Evolutionary conservation across 2,329 filamentous ascomycete genomes (phyloP).

Genomic region (Albifimbria verrucaria): DNA sequence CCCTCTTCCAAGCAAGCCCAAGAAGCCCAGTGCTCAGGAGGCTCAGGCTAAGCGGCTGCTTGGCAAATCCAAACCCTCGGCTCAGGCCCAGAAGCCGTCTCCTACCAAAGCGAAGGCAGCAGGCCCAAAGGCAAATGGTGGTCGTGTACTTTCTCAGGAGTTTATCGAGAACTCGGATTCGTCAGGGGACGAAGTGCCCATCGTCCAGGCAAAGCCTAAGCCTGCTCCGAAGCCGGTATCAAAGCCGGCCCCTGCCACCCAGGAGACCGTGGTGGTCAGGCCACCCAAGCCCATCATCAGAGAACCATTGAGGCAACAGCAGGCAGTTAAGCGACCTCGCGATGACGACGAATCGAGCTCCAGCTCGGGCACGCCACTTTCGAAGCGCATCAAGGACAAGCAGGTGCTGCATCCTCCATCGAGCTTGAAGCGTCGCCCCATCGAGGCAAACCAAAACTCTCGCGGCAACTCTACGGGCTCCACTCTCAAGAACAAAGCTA

Average conservation of each 20-base stretch:
- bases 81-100: slow-evolving; percentile 27
- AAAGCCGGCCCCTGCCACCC: slow-evolving; percentile 21
- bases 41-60: slow-evolving; percentile 55
- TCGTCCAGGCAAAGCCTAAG: slow-evolving; percentile 24
- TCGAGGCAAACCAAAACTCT: slow-evolving; percentile 47
- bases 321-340: slow-evolving; percentile 46
- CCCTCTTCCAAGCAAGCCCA: slow-evolving; percentile 47
- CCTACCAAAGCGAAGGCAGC: slow-evolving; percentile 38
- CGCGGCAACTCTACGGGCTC: slow-evolving; percentile 35
- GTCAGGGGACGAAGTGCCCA: slow-evolving; percentile 46
- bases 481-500: slow-evolving; percentile 48
- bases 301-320: slow-evolving; percentile 31
- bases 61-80: slow-evolving; percentile 30
- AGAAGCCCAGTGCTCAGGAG: slow-evolving; percentile 53
- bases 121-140: slow-evolving; percentile 32
- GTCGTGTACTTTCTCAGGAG: slow-evolving; percentile 50
- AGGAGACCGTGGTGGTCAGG: slow-evolving; percentile 28
- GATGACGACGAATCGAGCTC: slow-evolving; percentile 55
- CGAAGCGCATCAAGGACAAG: slow-evolving; percentile 54
- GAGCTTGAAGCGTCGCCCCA: slow-evolving; percentile 41
- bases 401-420: slow-evolving; percentile 28
- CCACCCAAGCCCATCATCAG: slow-evolving; percentile 28
- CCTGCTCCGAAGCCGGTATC: slow-evolving; percentile 19
- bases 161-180: slow-evolving; percentile 55
- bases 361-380: slow-evolving; percentile 56